Evolutionary conservation across 441 rosid genomes (phyloP).

Genomic region (Adansonia grandidieri): DNA sequence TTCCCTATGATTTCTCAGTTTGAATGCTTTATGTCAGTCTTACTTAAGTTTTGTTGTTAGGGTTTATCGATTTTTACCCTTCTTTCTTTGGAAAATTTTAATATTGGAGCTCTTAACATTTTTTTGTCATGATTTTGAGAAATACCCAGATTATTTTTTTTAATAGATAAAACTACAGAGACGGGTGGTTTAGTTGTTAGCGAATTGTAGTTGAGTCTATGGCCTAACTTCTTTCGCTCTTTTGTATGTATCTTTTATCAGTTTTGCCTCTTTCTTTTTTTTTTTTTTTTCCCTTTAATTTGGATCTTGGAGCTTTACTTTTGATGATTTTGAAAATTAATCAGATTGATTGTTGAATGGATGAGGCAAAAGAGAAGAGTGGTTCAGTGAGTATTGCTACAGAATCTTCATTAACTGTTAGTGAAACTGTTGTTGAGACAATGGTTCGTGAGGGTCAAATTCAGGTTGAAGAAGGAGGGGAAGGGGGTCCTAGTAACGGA

Average conservation of each 20-base stretch:
- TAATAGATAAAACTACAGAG: constrained; percentile 44
- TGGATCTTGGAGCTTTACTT: constrained; percentile 20
- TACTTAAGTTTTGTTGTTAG: constrained; percentile 27
- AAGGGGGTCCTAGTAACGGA: constrained; percentile 40
- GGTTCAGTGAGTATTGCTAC: constrained; percentile 34
- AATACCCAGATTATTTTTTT: constrained; percentile 29
- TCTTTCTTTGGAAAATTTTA: neutral
- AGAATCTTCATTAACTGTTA: constrained; percentile 37
- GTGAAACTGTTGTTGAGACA: constrained; percentile 40
- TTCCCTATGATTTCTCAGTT: constrained; percentile 14
- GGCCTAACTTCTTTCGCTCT: neutral
- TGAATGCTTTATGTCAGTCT: neutral
- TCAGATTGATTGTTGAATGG: constrained; percentile 48
- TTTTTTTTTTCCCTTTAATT: neutral
- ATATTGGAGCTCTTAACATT: neutral
- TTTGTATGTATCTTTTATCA: constrained; percentile 22
- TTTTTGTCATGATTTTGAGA: constrained; percentile 35
- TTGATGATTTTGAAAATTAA: constrained; percentile 34
- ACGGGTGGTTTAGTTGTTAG: neutral
- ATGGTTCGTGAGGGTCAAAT: constrained; percentile 28
- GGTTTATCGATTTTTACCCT: constrained; percentile 32
- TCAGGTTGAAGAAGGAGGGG: constrained; percentile 35
- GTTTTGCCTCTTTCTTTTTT: neutral
- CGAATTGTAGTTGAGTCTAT: constrained; percentile 37
- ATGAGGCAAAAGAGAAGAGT: constrained; percentile 42